Percentiles rank a stretch among this genome's conserved stretches.
phyloP scores from a whole-genome alignment of 73 alveolate species.

The Blepharisma japonicum region DNA sequence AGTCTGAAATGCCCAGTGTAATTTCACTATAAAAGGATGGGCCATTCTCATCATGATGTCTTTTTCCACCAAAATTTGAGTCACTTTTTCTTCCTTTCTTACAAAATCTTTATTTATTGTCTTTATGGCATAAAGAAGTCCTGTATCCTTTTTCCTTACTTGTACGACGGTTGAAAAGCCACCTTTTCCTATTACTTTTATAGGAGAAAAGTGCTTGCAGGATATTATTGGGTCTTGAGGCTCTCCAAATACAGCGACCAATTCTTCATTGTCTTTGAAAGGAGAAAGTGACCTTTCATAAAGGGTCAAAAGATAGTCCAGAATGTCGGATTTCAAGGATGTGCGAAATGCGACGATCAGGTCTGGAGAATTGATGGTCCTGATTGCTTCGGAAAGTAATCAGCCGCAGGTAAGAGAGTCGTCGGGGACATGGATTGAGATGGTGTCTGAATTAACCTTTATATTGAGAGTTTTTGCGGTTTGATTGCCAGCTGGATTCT shows the following conservation, averaged over 20 bases:
- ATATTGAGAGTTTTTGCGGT: not conserved
- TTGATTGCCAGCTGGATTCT: not conserved
- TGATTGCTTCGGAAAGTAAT: conserved; percentile 46
- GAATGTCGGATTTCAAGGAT: conserved; percentile 33
- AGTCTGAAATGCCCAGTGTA: conserved; percentile 89
- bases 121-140: conserved; percentile 75
- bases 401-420: conserved; percentile 57
- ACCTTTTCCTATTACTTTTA: conserved; percentile 77
- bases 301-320: conserved; percentile 47
- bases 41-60: conserved; percentile 74
- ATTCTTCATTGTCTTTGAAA: not conserved
- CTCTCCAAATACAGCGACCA: conserved; percentile 12
- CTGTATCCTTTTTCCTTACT: conserved; percentile 65
- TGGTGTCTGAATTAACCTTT: not conserved
- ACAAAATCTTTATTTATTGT: conserved; percentile 70
- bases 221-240: not conserved
- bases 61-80: conserved; percentile 88
- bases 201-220: conserved; percentile 33
- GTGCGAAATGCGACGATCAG: conserved; percentile 46
- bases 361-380: conserved; percentile 32
- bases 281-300: conserved; percentile 41
- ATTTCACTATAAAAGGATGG: conserved; percentile 94
- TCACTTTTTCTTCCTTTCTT: conserved; percentile 76
- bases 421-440: not conserved
- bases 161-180: conserved; percentile 77